phyloP scores from a whole-genome alignment of 371 early-diverging fungal genomes.

The Coemansia sp. region DNA sequence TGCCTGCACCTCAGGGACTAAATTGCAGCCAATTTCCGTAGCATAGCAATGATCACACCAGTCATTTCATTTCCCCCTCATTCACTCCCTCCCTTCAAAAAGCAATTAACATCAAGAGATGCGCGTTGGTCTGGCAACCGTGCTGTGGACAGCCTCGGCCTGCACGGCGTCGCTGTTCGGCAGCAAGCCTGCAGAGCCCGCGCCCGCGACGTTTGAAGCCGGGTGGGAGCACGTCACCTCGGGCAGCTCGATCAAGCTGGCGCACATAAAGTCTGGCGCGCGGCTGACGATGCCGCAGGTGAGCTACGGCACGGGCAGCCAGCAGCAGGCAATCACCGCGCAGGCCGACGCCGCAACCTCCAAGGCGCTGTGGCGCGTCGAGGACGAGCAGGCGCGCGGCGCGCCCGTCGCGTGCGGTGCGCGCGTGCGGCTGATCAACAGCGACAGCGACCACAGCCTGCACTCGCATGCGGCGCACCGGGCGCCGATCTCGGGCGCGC shows the following conservation, averaged over 20 bases:
- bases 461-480: conserved; percentile 40
- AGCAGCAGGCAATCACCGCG: conserved; percentile 47
- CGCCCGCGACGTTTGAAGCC: conserved; percentile 7
- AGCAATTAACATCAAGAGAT: no score
- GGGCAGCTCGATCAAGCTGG: conserved; percentile 43
- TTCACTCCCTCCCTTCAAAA: no score
- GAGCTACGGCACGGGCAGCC: conserved; percentile 49
- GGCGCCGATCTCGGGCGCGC: conserved; percentile 48
- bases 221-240: conserved; percentile 46
- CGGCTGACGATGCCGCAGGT: conserved; percentile 45
- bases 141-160: not conserved
- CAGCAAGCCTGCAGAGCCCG: not conserved
- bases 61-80: no score
- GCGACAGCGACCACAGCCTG: conserved; percentile 38
- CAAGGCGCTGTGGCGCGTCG: conserved; percentile 32
- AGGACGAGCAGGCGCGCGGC: conserved; percentile 13
- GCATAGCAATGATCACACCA: no score
- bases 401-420: conserved; percentile 19
- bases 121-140: no score
- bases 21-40: no score
- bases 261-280: conserved; percentile 29
- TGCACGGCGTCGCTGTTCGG: conserved; percentile 22
- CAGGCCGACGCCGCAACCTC: conserved; percentile 20
- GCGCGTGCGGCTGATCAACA: conserved; percentile 32
- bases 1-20: no score